Conservation (phyloP, 2,329 filamentous ascomycete genomes). For the Nemania sp. region DNA sequence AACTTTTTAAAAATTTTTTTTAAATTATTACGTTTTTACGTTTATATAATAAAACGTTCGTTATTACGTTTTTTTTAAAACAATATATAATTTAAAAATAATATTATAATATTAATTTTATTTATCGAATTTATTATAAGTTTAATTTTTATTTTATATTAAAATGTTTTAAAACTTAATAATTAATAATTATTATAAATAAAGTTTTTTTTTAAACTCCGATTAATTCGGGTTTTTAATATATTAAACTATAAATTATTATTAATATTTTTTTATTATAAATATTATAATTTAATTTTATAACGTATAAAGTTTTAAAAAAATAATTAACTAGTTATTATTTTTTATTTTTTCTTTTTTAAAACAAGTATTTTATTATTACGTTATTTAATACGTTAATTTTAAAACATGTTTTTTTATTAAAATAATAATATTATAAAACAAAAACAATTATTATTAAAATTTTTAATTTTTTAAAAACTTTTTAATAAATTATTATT, state of each 20-base stretch:
- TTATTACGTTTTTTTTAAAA: neutral
- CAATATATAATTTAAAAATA: neutral
- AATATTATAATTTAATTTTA: too few species aligned
- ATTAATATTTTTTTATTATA: neutral
- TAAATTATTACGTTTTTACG: too few species aligned
- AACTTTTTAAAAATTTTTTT: too few species aligned
- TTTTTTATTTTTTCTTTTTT: neutral
- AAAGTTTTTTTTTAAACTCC: too few species aligned
- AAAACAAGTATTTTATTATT: neutral
- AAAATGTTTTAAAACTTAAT: too few species aligned
- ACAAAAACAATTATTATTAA: neutral
- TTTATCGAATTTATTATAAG: too few species aligned
- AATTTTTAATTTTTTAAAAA: too few species aligned
- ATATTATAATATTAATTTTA: too few species aligned
- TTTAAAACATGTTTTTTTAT: neutral
- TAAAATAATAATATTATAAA: neutral
- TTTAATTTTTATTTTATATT: too few species aligned
- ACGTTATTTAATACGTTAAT: neutral
- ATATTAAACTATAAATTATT: too few species aligned
- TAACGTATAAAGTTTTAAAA: neutral
- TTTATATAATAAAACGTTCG: neutral
- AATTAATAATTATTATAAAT: too few species aligned
- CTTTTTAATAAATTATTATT: neutral
- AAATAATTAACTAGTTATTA: neutral
- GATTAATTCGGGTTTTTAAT: too few species aligned